Base-by-base conservation (phyloP, 352 stramenopile genomes). In the Sclerospora graminicola region DNA sequence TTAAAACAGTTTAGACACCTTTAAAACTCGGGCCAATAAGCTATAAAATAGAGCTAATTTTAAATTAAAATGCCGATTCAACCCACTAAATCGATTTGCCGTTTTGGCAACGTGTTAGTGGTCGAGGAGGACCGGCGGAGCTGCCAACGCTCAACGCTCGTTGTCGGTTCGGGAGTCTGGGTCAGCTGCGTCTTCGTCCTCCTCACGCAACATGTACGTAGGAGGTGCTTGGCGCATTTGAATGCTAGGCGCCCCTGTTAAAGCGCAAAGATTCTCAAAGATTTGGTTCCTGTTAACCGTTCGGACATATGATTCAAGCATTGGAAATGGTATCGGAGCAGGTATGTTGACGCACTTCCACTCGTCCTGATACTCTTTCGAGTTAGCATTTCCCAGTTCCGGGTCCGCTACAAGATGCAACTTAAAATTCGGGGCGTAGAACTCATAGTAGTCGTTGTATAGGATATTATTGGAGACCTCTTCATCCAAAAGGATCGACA, bases 401-500 rank as follows among this genome's bases (percentile, higher is more conserved):
- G 61, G 49, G 36, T 89, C 76, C 8, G 74, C 73, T 41, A 91
- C 79, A 7, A 93, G 51, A 40, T 93, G 82, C 26, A 93, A 54
- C 48, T 93, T 93, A 52, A 91, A 93, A 27, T 65, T 80, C 18
- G 82, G 82, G 4, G 76, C 73, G 44, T 87, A 88, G 46, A 84
- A 88, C 51, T 88, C 78, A 40, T 88, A 89, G 63, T 89, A 89
- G 49, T 87, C 75, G 46, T 87, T 89, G 69, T 82, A 85, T 8
- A 74, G 77, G 38, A 89, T 81, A 51, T 84, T 81, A 60, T 89
- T 82, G 37, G 67, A 83, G 4, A 89, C 69, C 37, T 84, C 63
- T 54, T 85, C 64, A n/a, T 83, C 75, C 16, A 94, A 34, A 8
- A 98, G 58, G 18, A 99, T 92, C 0, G 89, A 84, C 5, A 96